A percentile compares a stretch with the other conserved stretches of the same genome.
These are phyloP conservation scores for Ziziphus jujuba DNA, from an alignment of 306 rosid species.

Conservation along the genomic window DNA sequence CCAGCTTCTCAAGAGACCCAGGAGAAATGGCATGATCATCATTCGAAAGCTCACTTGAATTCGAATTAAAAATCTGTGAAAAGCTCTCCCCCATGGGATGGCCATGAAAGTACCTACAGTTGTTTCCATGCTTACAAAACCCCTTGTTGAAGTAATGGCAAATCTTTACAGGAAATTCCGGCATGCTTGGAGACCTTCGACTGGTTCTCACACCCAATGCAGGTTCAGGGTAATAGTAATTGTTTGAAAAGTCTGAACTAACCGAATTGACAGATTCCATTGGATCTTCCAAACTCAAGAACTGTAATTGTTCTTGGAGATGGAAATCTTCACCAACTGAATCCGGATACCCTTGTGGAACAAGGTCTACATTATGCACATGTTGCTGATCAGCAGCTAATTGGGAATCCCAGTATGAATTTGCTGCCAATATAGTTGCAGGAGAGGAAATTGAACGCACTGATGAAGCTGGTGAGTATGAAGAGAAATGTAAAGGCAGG, in stretches of 20 bases:
- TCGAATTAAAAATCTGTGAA: conserved; percentile 19
- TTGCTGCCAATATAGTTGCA: conserved; percentile 17
- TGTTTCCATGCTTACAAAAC: conserved; percentile 47
- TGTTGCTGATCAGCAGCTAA: conserved; percentile 29
- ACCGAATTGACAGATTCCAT: conserved; percentile 17
- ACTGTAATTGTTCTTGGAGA: conserved; percentile 31
- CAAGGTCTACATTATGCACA: conserved; percentile 24
- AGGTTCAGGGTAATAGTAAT: conserved; percentile 30
- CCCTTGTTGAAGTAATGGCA: conserved; percentile 54
- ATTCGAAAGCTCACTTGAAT: conserved; percentile 29
- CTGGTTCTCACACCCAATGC: conserved; percentile 31
- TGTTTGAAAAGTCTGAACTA: conserved; percentile 29
- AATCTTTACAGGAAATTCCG: conserved; percentile 39
- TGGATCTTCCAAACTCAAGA: conserved; percentile 28
- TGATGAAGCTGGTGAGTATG: conserved; percentile 17
- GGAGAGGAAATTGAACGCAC: conserved; percentile 25
- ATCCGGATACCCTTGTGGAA: conserved; percentile 27
- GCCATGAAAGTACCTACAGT: conserved; percentile 45
- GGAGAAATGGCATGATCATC: conserved; percentile 30
- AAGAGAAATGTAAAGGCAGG: conserved; percentile 23
- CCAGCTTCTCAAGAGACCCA: conserved; percentile 38
- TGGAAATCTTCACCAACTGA: conserved; percentile 24
- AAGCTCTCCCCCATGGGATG: conserved; percentile 27
- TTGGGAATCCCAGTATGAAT: conserved; percentile 33
- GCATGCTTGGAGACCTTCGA: conserved; percentile 42